A percentile compares a stretch with the other conserved stretches of the same genome.
These are phyloP conservation scores for Podosphaera xanthii DNA, from an alignment of 2,329 filamentous ascomycete genomes.

Conservation along the genomic window DNA sequence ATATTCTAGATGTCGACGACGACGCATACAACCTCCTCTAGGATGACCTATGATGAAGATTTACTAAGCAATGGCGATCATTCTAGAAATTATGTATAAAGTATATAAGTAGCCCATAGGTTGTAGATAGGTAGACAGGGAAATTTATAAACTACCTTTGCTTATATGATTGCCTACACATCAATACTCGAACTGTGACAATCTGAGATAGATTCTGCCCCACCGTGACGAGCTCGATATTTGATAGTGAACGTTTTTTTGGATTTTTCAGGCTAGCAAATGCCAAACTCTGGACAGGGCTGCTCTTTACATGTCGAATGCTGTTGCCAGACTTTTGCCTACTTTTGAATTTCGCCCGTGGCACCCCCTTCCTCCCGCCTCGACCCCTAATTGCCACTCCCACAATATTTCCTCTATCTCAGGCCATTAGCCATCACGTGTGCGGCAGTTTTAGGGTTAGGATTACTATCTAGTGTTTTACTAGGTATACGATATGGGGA, in stretches of 20 bases:
- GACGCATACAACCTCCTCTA: too few species aligned
- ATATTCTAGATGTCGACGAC: too few species aligned
- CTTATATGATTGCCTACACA: too few species aligned
- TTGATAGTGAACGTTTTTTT: not conserved
- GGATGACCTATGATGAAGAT: too few species aligned
- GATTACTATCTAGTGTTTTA: too few species aligned
- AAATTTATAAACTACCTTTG: too few species aligned
- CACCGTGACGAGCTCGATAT: not conserved
- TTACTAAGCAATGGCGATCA: too few species aligned
- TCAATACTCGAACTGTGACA: too few species aligned
- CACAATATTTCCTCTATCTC: not conserved
- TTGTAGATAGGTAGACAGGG: not conserved
- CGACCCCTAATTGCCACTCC: not conserved
- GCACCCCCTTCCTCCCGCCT: not conserved
- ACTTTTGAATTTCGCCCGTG: not conserved
- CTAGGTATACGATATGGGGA: too few species aligned
- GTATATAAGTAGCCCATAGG: not conserved
- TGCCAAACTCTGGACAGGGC: too few species aligned
- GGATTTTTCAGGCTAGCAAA: not conserved
- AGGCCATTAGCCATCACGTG: not conserved
- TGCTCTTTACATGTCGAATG: not conserved
- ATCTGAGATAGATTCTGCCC: not conserved
- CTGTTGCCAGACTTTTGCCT: slow-evolving; percentile 1
- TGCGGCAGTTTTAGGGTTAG: not conserved
- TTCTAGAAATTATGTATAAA: too few species aligned